Conservation (phyloP, 306 rosid genomes). For the Alnus glutinosa region DNA sequence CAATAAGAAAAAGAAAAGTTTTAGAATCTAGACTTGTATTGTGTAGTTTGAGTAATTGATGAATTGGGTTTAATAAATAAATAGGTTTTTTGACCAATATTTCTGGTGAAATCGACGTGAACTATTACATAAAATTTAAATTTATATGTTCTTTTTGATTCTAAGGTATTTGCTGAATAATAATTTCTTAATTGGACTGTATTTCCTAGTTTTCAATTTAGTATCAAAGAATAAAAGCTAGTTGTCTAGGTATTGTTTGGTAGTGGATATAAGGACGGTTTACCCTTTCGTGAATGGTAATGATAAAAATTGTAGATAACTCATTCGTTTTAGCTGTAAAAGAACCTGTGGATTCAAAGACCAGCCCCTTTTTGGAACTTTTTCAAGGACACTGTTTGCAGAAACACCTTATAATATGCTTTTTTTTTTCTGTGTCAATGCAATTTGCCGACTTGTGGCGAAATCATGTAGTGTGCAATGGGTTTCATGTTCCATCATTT, state of each 20-base stretch:
- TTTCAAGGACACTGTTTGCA: background rate
- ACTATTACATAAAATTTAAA: background rate
- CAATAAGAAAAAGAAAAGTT: background rate
- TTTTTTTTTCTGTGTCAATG: background rate
- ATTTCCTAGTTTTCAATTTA: background rate
- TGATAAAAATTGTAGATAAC: background rate
- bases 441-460: background rate
- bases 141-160: slow-evolving; percentile 9
- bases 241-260: background rate
- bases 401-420: background rate
- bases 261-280: background rate
- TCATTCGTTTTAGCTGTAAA: background rate
- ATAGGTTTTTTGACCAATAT: background rate
- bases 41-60: background rate
- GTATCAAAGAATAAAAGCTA: background rate
- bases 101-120: background rate
- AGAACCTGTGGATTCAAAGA: background rate
- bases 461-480: background rate
- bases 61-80: background rate
- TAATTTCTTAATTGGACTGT: background rate
- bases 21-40: background rate
- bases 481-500: background rate
- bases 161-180: background rate
- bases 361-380: background rate
- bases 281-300: background rate